Base-by-base conservation (phyloP, 345 rosid species). In the Populus tremula region DNA sequence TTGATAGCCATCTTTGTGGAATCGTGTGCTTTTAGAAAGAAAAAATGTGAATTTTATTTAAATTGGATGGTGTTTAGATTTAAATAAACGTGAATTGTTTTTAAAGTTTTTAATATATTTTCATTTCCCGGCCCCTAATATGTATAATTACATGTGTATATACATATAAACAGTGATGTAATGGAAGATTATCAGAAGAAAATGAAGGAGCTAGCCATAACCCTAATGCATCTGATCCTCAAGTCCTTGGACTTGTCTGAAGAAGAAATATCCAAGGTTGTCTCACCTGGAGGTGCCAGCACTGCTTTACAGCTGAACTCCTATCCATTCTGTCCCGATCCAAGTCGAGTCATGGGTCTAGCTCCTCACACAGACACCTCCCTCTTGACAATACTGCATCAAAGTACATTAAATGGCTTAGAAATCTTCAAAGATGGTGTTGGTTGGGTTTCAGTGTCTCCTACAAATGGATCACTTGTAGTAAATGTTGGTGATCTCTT, bases 351-450 rank as follows among this genome's bases (percentile, higher is more conserved):
- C 53, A 83, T 90, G 93, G 98, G 98, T 61, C 82, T 94, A 75
- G 96, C 97, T n/a, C 90, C 97, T 2, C 98, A 94, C 83, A 94
- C 94, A 10, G 98, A 94, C 85, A 86, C 94, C 1, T 89, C 90
- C 5, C 80, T 92, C 56, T 11, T 94, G 47, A 94, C 98, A 27
- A 82, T 94, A 71, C 82, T 94, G 12, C 87, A 91, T 80, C 97
- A 92, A 70, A 87, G 72, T 79, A 47, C 76, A 69, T 73, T 75
- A 17, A 83, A 79, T 10, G 96, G 98, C 27, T 87, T 94, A 69
- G 93, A 94, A 69, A 80, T 92, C 18, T 84, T 83, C 77, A 87
- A 87, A 21, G 83, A 89, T 36, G 92, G 85, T 33, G 54, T 47
- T 10, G 94, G 93, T 8, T 94, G 98, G 98, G 85, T 88, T 67